phyloP scores from a whole-genome alignment of 768 basidiomycete genomes.

The Austroboletus eburneus region DNA sequence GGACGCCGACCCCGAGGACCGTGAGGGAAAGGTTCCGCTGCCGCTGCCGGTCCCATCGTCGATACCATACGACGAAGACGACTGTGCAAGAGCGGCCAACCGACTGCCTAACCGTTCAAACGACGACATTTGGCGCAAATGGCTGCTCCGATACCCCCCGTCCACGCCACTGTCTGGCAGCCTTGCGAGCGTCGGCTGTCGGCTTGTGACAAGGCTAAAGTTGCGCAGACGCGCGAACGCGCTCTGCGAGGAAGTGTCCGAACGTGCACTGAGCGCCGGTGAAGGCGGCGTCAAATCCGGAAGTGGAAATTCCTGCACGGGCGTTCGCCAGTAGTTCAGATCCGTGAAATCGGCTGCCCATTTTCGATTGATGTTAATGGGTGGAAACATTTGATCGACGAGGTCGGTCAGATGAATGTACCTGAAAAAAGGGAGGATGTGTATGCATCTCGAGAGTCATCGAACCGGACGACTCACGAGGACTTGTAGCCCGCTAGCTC shows the following conservation, averaged over 20 bases:
- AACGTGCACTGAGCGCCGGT: conserved; percentile 90
- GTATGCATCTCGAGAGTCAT: no score
- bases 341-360: conserved; percentile 91
- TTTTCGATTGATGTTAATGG: conserved; percentile 86
- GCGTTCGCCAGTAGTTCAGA: conserved; percentile 92
- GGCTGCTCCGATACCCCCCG: conserved; percentile 34
- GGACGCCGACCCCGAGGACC: conserved; percentile 49
- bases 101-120: conserved; percentile 66
- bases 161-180: conserved; percentile 6
- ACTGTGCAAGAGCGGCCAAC: conserved; percentile 45
- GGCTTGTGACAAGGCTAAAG: conserved; percentile 65
- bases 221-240: conserved; percentile 71
- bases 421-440: conserved; percentile 34
- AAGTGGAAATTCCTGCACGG: conserved; percentile 71
- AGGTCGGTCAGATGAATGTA: conserved; percentile 99
- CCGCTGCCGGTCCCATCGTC: conserved; percentile 24
- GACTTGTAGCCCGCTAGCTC: conserved; percentile 97
- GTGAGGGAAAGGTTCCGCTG: conserved; percentile 53
- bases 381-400: conserved; percentile 99
- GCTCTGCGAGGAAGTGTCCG: conserved; percentile 76
- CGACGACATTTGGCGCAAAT: conserved; percentile 70
- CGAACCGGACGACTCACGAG: conserved; percentile 68
- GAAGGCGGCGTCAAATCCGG: conserved; percentile 85
- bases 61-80: conserved; percentile 31
- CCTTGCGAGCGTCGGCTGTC: conserved; percentile 32